Conservation (phyloP, 2,329 filamentous ascomycete species). For the Polychaeton citri region DNA sequence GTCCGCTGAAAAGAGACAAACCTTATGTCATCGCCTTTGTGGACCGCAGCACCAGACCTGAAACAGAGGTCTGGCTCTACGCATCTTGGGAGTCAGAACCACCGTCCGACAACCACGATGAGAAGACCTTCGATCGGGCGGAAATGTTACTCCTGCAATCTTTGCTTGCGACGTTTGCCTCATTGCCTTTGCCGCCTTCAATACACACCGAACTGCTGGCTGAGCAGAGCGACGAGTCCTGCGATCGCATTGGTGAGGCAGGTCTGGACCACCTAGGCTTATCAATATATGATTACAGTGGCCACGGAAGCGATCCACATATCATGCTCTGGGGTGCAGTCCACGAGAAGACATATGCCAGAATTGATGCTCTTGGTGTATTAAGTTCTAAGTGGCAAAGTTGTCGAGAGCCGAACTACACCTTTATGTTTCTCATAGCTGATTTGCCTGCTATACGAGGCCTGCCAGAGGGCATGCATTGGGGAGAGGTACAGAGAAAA, state of each 20-base stretch:
- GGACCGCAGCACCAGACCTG: conserved; percentile 46
- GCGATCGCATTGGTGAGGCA: background rate
- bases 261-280: conserved; percentile 2
- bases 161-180: background rate
- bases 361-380: conserved; percentile 11
- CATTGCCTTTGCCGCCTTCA: background rate
- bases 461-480: conserved; percentile 39
- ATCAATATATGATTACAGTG: conserved; percentile 9
- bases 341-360: conserved; percentile 12
- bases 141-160: background rate
- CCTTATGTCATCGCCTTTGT: conserved; percentile 45
- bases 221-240: background rate
- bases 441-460: conserved; percentile 1
- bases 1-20: too few relatives aligned
- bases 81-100: conserved; percentile 12
- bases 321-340: conserved; percentile 19
- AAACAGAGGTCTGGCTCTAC: conserved; percentile 55
- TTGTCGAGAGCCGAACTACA: conserved; percentile 11
- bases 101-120: background rate
- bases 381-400: conserved; percentile 8
- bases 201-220: background rate
- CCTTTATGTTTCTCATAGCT: conserved; percentile 14
- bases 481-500: conserved; percentile 38
- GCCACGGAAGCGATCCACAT: conserved; percentile 7
- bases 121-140: background rate